Conservation (phyloP, 2,329 filamentous ascomycete genomes). For the Aureobasidium lini region DNA sequence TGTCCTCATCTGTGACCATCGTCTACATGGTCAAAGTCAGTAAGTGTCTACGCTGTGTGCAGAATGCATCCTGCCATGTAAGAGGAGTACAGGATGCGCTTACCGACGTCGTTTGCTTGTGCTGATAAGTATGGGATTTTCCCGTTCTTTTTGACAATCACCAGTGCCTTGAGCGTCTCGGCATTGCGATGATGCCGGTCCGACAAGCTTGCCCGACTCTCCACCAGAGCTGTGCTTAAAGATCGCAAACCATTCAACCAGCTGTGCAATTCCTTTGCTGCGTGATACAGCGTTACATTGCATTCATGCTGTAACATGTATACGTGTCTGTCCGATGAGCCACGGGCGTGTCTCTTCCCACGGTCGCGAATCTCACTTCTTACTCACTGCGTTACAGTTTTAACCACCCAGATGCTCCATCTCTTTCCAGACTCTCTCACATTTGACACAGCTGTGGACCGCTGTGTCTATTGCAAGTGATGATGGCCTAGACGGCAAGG, state of each 20-base stretch:
- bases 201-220: not conserved
- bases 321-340: not conserved
- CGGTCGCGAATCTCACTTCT: not conserved
- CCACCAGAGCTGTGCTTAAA: not conserved
- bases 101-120: constrained; percentile 10
- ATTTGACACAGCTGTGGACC: not conserved
- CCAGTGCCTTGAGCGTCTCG: not conserved
- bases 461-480: not conserved
- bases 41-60: not conserved
- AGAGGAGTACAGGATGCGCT: not conserved
- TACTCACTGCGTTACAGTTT: not conserved
- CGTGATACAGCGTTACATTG: not conserved
- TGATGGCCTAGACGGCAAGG: not conserved
- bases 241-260: not conserved
- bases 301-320: not conserved
- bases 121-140: constrained; percentile 1
- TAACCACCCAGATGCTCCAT: not conserved
- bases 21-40: constrained; percentile 3
- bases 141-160: constrained; percentile 2
- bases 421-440: not conserved
- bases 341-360: not conserved
- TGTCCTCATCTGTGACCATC: constrained; percentile 13
- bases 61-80: not conserved
- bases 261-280: not conserved
- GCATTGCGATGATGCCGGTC: not conserved